Evolutionary conservation across 768 basidiomycete species (phyloP).

Genomic region (Trametes elegans): DNA sequence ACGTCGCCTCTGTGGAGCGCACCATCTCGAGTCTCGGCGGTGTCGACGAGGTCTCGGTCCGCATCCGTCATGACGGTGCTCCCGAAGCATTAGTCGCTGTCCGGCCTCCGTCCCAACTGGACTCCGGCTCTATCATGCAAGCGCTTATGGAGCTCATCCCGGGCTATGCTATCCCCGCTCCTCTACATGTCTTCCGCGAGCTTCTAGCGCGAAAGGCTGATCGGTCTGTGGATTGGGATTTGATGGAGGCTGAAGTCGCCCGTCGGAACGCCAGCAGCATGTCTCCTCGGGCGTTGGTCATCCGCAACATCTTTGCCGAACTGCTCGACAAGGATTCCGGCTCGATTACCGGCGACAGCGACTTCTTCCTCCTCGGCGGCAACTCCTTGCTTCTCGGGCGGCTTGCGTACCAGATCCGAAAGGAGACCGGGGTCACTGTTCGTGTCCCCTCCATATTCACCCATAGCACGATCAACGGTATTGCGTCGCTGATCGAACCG

Average conservation of each 20-base stretch:
- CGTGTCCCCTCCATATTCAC: conserved; percentile 41
- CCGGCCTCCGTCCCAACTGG: conserved; percentile 16
- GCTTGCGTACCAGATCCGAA: conserved; percentile 17
- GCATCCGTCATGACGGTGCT: conserved; percentile 32
- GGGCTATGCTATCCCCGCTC: conserved; percentile 41
- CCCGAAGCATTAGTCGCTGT: conserved; percentile 40
- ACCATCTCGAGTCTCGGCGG: conserved; percentile 31
- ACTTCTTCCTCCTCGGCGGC: conserved; percentile 40
- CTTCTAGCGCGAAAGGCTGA: not conserved
- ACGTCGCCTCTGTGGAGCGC: conserved; percentile 27
- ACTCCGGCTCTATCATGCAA: conserved; percentile 17
- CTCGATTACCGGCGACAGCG: conserved; percentile 22
- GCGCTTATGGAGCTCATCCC: conserved; percentile 30
- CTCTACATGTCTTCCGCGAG: conserved; percentile 33
- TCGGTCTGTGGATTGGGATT: conserved; percentile 36
- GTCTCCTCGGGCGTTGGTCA: conserved; percentile 16
- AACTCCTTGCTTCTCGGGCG: conserved; percentile 40
- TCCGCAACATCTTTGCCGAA: conserved; percentile 25
- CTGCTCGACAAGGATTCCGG: conserved; percentile 23
- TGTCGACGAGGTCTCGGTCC: conserved; percentile 37
- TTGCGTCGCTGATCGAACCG: conserved; percentile 37
- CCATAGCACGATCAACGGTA: conserved; percentile 41
- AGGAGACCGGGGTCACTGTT: conserved; percentile 35
- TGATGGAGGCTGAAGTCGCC: conserved; percentile 19
- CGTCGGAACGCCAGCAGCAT: conserved; percentile 20